A percentile compares a stretch with the other conserved stretches of the same genome.
Conservation (phyloP, 305 asterid species). For the Lippia alba region DNA sequence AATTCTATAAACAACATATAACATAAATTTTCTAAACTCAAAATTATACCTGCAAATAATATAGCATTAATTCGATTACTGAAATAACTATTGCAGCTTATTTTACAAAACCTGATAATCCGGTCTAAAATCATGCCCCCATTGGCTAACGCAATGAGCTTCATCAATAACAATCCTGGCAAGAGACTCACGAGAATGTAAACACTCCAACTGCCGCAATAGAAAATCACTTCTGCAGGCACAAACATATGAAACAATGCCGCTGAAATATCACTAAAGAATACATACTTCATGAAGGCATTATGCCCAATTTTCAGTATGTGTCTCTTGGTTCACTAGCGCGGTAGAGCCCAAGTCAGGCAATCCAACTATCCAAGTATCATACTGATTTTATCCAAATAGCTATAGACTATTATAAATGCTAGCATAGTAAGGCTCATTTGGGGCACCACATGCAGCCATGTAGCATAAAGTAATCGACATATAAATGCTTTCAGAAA, state of each 20-base stretch:
- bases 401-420: too few relatives aligned
- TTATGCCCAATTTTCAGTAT: slow-evolving; percentile 8
- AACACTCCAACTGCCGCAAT: slow-evolving; percentile 83
- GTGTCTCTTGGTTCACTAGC: slow-evolving; percentile 7
- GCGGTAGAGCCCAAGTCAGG: neutral
- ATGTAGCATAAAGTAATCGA: neutral
- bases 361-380: neutral
- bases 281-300: slow-evolving; percentile 3
- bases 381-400: neutral
- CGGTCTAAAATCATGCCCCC: slow-evolving; percentile 99
- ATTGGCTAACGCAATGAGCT: slow-evolving; percentile 99
- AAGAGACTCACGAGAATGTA: slow-evolving; percentile 79
- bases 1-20: slow-evolving; percentile 4
- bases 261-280: slow-evolving; percentile 27
- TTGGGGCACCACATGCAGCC: slow-evolving; percentile 13
- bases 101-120: slow-evolving; percentile 84
- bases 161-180: slow-evolving; percentile 98
- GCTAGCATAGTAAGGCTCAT: neutral
- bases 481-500: neutral
- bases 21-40: neutral
- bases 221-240: slow-evolving; percentile 89
- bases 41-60: slow-evolving; percentile 27
- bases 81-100: slow-evolving; percentile 8
- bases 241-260: slow-evolving; percentile 33
- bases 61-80: slow-evolving; percentile 11